phyloP scores from a whole-genome alignment of 306 rosid species.

The Prunus davidiana region DNA sequence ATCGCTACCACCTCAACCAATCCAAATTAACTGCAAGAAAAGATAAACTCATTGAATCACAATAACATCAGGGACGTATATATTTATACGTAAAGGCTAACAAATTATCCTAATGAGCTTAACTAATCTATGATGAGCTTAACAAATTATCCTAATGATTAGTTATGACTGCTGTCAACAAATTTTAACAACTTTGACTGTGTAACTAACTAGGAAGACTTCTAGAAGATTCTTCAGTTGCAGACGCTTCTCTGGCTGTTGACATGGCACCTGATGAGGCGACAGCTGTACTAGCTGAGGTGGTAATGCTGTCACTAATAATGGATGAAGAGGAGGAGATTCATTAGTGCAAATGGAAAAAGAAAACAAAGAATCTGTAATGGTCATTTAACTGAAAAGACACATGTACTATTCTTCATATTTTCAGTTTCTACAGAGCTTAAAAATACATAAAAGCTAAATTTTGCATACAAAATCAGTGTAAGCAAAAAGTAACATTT shows the following conservation, averaged over 20 bases:
- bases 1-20: slow-evolving; percentile 27
- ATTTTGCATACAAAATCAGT: background rate
- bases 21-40: slow-evolving; percentile 33
- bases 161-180: no score
- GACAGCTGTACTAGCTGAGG: no score
- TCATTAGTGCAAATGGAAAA: background rate
- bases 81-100: no score
- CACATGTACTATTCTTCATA: background rate
- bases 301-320: slow-evolving; percentile 5
- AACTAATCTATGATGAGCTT: no score
- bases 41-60: slow-evolving; percentile 13
- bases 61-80: background rate
- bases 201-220: no score
- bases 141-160: no score
- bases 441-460: background rate
- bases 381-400: background rate
- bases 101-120: no score
- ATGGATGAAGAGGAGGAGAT: background rate
- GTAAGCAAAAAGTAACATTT: background rate
- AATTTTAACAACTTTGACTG: no score
- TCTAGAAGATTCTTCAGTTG: no score
- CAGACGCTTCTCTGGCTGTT: no score
- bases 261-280: no score
- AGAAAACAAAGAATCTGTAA: background rate
- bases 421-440: background rate